Conservation (phyloP, 305 asterid genomes). For the Withania somnifera region DNA sequence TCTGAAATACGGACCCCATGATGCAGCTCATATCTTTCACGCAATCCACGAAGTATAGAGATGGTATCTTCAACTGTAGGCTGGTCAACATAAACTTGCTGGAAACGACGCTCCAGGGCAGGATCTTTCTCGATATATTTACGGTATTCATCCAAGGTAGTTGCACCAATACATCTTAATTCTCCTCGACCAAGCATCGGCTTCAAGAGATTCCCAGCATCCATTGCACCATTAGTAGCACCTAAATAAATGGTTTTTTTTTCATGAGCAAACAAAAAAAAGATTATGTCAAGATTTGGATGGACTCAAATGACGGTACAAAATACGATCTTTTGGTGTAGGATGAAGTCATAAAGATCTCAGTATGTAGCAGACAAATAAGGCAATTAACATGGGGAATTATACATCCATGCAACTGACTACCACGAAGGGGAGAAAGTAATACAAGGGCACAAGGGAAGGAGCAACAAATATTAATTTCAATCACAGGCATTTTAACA, state of each 20-base stretch:
- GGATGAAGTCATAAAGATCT: not conserved
- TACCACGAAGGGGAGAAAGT: not conserved
- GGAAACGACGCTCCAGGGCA: conserved; percentile 85
- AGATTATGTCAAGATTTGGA: not conserved
- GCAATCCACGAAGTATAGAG: conserved; percentile 88
- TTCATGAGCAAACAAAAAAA: not conserved
- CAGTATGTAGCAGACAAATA: not conserved
- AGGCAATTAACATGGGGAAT: not conserved
- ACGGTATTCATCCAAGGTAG: conserved; percentile 87
- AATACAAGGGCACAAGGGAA: conserved; percentile 2
- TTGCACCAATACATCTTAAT: conserved; percentile 92
- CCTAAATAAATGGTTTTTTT: conserved; percentile 24
- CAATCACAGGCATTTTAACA: not conserved
- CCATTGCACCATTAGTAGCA: conserved; percentile 90
- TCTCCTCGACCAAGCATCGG: conserved; percentile 99
- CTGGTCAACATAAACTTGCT: conserved; percentile 90
- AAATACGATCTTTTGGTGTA: not conserved
- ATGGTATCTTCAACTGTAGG: conserved; percentile 91
- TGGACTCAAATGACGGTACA: not conserved
- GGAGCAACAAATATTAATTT: not conserved
- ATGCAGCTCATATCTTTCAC: conserved; percentile 94
- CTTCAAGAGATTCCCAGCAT: conserved; percentile 91
- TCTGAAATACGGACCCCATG: conserved; percentile 99
- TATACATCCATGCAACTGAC: not conserved
- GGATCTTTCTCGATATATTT: conserved; percentile 96